Evolutionary conservation across 1,284 basidiomycete species (phyloP).

Genomic region (Moesziomyces globuligerus): DNA sequence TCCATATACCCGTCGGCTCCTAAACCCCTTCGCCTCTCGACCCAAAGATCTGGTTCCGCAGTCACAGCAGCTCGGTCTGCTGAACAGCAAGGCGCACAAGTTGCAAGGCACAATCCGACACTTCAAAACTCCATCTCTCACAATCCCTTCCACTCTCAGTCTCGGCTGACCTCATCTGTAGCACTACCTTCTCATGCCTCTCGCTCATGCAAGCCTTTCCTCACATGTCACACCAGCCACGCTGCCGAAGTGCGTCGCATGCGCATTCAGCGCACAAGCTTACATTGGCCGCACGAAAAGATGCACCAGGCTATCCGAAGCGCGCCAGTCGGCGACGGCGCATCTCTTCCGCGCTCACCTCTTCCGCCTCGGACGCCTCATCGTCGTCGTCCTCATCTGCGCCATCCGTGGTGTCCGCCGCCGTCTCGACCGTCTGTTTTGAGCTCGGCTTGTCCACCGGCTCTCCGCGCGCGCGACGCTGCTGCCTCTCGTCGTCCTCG

Average conservation of each 20-base stretch:
- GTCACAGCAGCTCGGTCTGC: not conserved
- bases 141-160: not conserved
- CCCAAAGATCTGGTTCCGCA: too few relatives aligned
- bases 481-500: conserved; percentile 40
- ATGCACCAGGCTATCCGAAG: conserved; percentile 35
- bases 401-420: conserved; percentile 1
- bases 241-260: too few relatives aligned
- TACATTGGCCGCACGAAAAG: too few relatives aligned
- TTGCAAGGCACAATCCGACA: conserved; percentile 8
- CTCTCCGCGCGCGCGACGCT: conserved; percentile 32
- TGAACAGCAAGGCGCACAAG: too few relatives aligned
- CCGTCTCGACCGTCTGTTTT: conserved; percentile 1
- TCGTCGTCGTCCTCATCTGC: conserved; percentile 50
- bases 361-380: conserved; percentile 44
- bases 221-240: conserved; percentile 3
- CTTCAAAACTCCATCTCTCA: not conserved
- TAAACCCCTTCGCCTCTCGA: too few relatives aligned
- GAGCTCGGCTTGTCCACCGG: conserved; percentile 10
- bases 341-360: conserved; percentile 57
- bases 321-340: conserved; percentile 45
- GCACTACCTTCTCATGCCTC: conserved; percentile 15
- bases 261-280: not conserved
- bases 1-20: conserved; percentile 42
- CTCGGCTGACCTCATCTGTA: conserved; percentile 12
- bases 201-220: conserved; percentile 10